phyloP scores from a whole-genome alignment of 2,329 filamentous ascomycete genomes.

The Trichoderma citrinoviride region DNA sequence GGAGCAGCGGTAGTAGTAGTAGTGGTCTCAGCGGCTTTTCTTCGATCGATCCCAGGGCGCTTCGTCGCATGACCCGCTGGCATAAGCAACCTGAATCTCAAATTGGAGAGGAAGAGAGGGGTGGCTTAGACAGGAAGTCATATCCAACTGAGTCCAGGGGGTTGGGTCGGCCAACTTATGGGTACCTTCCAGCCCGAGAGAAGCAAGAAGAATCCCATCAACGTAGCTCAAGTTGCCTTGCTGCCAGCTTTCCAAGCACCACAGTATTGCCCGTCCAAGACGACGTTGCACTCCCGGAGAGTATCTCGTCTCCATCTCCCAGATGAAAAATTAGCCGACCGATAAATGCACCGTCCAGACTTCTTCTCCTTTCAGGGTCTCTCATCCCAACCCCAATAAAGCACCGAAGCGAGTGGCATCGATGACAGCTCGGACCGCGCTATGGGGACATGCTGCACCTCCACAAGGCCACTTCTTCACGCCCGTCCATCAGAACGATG shows the following conservation, averaged over 20 bases:
- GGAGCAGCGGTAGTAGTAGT: no score
- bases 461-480: conserved; percentile 7
- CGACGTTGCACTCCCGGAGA: background rate
- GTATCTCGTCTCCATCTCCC: background rate
- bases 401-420: conserved; percentile 9
- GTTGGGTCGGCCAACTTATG: background rate
- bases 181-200: background rate
- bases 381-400: background rate
- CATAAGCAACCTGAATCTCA: conserved; percentile 1
- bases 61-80: conserved; percentile 5
- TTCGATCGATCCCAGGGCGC: background rate
- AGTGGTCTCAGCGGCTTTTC: background rate
- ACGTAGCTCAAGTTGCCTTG: background rate
- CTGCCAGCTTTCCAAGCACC: background rate
- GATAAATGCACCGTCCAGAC: background rate
- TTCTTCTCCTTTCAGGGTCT: conserved; percentile 13
- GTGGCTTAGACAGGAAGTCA: background rate
- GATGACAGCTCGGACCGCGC: conserved; percentile 6
- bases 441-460: conserved; percentile 8
- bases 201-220: background rate
- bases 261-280: background rate
- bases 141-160: background rate
- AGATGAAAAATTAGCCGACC: background rate
- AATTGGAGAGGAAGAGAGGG: background rate
- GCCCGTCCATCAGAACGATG: background rate